Evolutionary conservation across 192 early-diverging fungal species (phyloP), one percentile per base, ranked within the genome.

Genomic region (Dissophora ornata): DNA sequence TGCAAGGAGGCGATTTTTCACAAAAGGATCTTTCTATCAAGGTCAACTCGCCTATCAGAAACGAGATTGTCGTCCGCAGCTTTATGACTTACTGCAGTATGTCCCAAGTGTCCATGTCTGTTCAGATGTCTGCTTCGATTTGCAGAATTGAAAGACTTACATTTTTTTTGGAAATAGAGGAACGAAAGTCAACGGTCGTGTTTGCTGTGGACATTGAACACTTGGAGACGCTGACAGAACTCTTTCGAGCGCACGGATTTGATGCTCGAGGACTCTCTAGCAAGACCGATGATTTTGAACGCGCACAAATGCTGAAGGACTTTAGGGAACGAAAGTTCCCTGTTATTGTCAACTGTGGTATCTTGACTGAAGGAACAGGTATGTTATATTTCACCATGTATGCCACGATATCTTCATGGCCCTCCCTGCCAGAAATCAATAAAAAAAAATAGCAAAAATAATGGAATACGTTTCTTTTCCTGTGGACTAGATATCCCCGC

Each of bases 201-300:
- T 98, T 98, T 83, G 96, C 94, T 2, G 93, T 90, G 1, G 91
- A 95, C 67, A 90, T 96, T 19, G 80, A 62, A 9, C 97, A 98
- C 69, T 87, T 93, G 8, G 53, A 86, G 18, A 73, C 21, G 9
- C 71, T 98, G 32, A 69, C 81, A 3, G 54, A 77, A 21, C 52
- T 62, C 0, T 97, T 97, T 59, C 69, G 81, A 34, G 22, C 60
- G 25, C 53, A 65, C 53, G 80, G 83, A n/a, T 59, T 89, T 25
- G 69, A 88, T 25, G 84, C 86, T 10, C 80, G 69, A 13, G 82
- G 61, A 18, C 74, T 94, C 26, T 82, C 89, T 13, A 87, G 89
- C 36, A 69, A 79, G 30, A 94, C 92, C 4, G 40, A 59, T 3
- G 49, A 80, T 15, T 54, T 69, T 3, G 80, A 88, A 16, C 86